Conservation (phyloP, 495 filamentous ascomycete species). For the Penicillium salamii region DNA sequence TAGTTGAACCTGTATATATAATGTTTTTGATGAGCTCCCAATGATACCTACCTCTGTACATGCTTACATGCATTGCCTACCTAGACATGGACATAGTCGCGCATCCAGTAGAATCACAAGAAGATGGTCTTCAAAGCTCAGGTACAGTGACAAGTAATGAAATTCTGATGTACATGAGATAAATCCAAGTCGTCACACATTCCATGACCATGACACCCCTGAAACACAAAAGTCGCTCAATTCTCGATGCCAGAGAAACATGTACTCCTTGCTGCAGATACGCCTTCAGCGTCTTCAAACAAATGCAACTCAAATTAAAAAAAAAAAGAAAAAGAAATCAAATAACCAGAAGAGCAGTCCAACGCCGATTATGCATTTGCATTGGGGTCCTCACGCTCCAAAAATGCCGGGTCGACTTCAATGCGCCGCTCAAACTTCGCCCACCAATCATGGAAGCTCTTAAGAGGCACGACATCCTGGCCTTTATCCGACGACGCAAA, state of each 20-base stretch:
- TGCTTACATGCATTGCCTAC: too few species aligned
- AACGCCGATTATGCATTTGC: slow-evolving; percentile 15
- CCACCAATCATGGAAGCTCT: slow-evolving; percentile 97
- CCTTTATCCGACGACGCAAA: slow-evolving; percentile 65
- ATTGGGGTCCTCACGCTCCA: slow-evolving; percentile 70
- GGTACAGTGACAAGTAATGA: not conserved
- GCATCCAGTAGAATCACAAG: too few species aligned
- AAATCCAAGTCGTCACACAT: slow-evolving; percentile 2
- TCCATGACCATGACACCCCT: not conserved
- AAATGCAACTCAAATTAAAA: not conserved
- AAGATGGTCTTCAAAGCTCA: too few species aligned
- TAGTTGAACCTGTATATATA: not conserved
- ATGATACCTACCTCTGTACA: not conserved
- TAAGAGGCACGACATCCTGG: slow-evolving; percentile 82
- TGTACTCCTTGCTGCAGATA: not conserved
- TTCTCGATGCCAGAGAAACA: slow-evolving; percentile 6
- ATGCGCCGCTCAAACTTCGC: slow-evolving; percentile 88
- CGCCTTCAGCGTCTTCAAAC: not conserved
- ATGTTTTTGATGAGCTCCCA: not conserved
- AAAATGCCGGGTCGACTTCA: slow-evolving; percentile 80
- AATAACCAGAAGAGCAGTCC: not conserved
- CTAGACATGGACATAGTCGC: not conserved
- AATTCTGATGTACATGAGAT: not conserved
- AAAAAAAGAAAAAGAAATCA: not conserved
- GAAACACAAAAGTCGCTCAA: slow-evolving; percentile 2